These are phyloP conservation scores for Mollisia scopiformis DNA, from an alignment of 2,329 filamentous ascomycete genomes.

Conservation along the genomic window DNA sequence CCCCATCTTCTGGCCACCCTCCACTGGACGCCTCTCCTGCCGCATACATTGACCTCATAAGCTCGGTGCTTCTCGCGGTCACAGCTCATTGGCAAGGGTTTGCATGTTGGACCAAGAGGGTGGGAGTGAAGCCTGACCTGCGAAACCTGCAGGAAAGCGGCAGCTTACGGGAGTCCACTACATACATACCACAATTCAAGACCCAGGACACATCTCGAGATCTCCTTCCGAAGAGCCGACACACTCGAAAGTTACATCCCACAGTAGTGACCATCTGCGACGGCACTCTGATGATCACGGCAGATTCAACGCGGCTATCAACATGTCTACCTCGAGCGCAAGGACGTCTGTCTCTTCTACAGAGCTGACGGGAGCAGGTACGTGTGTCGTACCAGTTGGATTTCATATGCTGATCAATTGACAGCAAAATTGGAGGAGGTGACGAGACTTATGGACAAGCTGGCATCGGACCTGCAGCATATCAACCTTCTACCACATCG, in stretches of 20 bases:
- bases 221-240: not conserved
- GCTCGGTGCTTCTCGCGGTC: slow-evolving; percentile 14
- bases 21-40: slow-evolving; percentile 6
- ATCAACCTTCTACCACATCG: slow-evolving; percentile 60
- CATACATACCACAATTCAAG: not conserved
- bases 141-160: slow-evolving; percentile 1
- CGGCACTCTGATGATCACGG: not conserved
- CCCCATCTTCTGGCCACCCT: not conserved
- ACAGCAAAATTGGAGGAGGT: slow-evolving; percentile 72
- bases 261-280: not conserved
- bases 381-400: not conserved
- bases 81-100: not conserved
- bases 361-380: slow-evolving; percentile 31
- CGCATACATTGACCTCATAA: slow-evolving; percentile 1
- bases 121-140: not conserved
- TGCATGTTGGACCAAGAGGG: not conserved
- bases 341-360: slow-evolving; percentile 24
- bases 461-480: slow-evolving; percentile 65
- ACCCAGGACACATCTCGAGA: not conserved
- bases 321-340: slow-evolving; percentile 21
- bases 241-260: not conserved
- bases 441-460: slow-evolving; percentile 61
- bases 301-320: not conserved
- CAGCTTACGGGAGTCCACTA: not conserved
- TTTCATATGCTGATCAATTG: slow-evolving; percentile 17